Evolutionary conservation across 2,329 filamentous ascomycete genomes (phyloP).

Genomic region (Biscogniauxia sp.): DNA sequence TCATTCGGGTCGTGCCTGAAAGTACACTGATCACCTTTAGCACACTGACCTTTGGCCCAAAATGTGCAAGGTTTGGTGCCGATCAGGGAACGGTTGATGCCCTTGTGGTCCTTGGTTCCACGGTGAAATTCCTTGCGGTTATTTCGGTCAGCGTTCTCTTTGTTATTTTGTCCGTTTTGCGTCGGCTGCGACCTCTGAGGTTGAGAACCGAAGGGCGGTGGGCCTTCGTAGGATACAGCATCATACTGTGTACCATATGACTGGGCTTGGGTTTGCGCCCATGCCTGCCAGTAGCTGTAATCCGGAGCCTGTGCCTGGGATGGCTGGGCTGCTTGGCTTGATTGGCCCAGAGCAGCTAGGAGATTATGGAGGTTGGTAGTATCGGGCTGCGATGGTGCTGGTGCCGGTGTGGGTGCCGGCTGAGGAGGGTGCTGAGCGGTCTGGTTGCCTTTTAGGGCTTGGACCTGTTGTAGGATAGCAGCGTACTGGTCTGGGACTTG

Average conservation of each 20-base stretch:
- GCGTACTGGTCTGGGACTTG: slow-evolving; percentile 20
- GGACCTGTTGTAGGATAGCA: slow-evolving; percentile 28
- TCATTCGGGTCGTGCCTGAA: slow-evolving; percentile 61
- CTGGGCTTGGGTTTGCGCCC: slow-evolving; percentile 21
- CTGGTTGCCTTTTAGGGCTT: slow-evolving; percentile 22
- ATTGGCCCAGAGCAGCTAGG: slow-evolving; percentile 24
- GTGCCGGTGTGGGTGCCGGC: slow-evolving; percentile 6
- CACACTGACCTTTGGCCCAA: slow-evolving; percentile 68
- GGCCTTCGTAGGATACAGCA: slow-evolving; percentile 6
- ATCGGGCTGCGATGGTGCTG: slow-evolving; percentile 21
- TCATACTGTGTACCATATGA: slow-evolving; percentile 9
- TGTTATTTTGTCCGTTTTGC: slow-evolving; percentile 24
- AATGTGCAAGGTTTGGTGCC: slow-evolving; percentile 70
- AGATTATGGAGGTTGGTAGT: slow-evolving; percentile 23
- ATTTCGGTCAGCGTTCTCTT: slow-evolving; percentile 30
- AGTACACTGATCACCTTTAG: slow-evolving; percentile 71
- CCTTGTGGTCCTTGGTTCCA: slow-evolving; percentile 40
- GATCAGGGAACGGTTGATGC: slow-evolving; percentile 56
- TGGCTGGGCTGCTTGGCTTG: slow-evolving; percentile 1
- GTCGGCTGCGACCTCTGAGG: slow-evolving; percentile 19
- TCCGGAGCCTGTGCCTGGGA: slow-evolving; percentile 11
- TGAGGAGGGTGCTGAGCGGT: slow-evolving; percentile 15
- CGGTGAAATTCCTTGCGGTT: slow-evolving; percentile 39
- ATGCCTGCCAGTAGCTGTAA: slow-evolving; percentile 18
- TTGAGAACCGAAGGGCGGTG: slow-evolving; percentile 14